Percentiles rank a stretch among this genome's conserved stretches.
Conservation (phyloP, 164 flowering plant genomes). For the Piper betle region DNA sequence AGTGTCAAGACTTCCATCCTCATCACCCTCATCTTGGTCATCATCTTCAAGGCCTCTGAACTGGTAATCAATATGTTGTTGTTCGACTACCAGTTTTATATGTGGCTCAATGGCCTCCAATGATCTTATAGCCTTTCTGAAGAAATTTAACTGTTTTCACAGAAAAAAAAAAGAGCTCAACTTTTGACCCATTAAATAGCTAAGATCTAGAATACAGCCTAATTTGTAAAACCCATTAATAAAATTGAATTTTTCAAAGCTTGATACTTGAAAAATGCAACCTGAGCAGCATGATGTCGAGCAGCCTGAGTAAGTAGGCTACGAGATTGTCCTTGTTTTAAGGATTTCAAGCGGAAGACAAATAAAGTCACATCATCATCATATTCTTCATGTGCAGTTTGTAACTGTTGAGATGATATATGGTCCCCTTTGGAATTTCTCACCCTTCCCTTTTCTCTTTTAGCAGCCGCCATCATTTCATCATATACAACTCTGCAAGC, state of each 20-base stretch:
- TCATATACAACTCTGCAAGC: slow-evolving; percentile 48
- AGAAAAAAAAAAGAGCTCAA: slow-evolving; percentile 8
- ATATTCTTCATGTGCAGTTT: slow-evolving; percentile 62
- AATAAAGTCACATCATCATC: slow-evolving; percentile 75
- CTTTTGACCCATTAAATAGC: background rate
- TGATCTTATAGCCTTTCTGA: slow-evolving; percentile 53
- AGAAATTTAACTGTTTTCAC: slow-evolving; percentile 57
- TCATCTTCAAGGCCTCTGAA: slow-evolving; percentile 73
- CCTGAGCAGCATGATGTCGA: slow-evolving; percentile 97
- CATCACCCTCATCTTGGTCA: slow-evolving; percentile 33
- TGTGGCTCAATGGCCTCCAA: slow-evolving; percentile 77
- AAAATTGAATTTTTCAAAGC: background rate
- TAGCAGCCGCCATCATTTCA: slow-evolving; percentile 30
- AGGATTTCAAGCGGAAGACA: slow-evolving; percentile 77
- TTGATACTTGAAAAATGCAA: slow-evolving; percentile 14
- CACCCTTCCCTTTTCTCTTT: slow-evolving; percentile 52
- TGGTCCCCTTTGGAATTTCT: slow-evolving; percentile 45
- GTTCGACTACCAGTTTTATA: slow-evolving; percentile 47
- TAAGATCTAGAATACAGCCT: background rate
- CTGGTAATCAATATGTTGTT: slow-evolving; percentile 81
- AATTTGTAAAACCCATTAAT: background rate
- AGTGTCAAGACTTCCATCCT: slow-evolving; percentile 24
- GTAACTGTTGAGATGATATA: slow-evolving; percentile 42
- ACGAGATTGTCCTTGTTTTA: slow-evolving; percentile 80
- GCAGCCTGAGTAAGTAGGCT: slow-evolving; percentile 94